Evolutionary conservation across 345 rosid species (phyloP).

Genomic region (Eucalyptus sideroxylon): DNA sequence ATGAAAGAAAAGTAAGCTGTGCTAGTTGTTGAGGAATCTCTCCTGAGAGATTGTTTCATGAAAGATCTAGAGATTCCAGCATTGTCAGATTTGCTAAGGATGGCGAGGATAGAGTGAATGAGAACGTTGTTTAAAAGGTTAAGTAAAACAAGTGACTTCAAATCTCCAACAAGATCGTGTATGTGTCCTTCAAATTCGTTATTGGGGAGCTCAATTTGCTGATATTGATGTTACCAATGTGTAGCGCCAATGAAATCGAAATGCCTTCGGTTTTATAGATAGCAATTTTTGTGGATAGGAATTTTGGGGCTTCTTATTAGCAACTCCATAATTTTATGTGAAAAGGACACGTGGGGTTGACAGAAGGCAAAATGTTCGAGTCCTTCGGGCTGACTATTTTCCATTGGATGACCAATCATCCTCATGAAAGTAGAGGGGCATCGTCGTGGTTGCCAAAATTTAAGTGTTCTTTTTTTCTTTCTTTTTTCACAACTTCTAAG

Average conservation of each 20-base stretch:
- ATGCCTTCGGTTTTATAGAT: not conserved
- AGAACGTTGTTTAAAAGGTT: not conserved
- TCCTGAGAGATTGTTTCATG: not conserved
- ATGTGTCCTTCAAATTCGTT: not conserved
- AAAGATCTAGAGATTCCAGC: not conserved
- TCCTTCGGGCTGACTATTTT: not conserved
- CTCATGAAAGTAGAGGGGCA: not conserved
- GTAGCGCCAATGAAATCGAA: not conserved
- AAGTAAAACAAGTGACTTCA: not conserved
- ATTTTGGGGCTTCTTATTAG: not conserved
- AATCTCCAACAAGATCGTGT: not conserved
- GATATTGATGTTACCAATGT: no score
- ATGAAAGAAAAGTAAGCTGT: not conserved
- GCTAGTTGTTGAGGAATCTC: not conserved
- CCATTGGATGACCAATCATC: not conserved
- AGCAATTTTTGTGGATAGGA: not conserved
- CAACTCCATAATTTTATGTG: not conserved
- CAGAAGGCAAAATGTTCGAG: not conserved
- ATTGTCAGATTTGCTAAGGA: not conserved
- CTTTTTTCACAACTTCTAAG: no score
- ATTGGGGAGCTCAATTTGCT: not conserved
- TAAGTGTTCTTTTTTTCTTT: no score
- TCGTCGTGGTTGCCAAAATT: not conserved
- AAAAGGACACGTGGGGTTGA: not conserved
- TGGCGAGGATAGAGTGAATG: rapidly evolving